These are phyloP conservation scores for Samsoniella hepiali DNA, from an alignment of 2,329 filamentous ascomycete species.

Conservation along the genomic window DNA sequence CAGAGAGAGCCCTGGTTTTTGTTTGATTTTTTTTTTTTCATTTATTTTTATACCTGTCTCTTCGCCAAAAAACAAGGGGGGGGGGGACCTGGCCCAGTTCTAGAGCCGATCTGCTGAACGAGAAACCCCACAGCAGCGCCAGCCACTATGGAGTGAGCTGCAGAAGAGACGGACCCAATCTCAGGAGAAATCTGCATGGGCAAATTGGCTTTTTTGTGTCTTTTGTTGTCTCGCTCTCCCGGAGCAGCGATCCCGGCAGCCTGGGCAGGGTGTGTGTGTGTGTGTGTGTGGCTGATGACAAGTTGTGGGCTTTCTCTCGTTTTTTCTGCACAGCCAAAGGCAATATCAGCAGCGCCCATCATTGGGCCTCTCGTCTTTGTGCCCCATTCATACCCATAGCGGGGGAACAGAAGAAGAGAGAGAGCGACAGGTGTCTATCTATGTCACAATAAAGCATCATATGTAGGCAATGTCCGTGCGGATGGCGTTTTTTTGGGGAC, in stretches of 20 bases:
- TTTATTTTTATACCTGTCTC: not conserved
- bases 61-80: not conserved
- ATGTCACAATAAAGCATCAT: not conserved
- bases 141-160: not conserved
- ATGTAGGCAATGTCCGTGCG: constrained; percentile 4
- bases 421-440: not conserved
- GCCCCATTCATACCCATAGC: not conserved
- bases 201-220: not conserved
- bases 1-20: too few species aligned
- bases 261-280: not conserved
- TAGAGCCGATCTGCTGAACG: not conserved
- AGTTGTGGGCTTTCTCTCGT: not conserved
- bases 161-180: not conserved
- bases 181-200: constrained; percentile 3
- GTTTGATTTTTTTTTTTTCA: not conserved
- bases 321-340: not conserved
- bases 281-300: not conserved
- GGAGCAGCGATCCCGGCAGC: not conserved
- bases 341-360: constrained; percentile 3
- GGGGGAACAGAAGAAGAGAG: not conserved
- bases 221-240: constrained; percentile 9
- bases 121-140: not conserved
- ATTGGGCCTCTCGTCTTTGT: not conserved
- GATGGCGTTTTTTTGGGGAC: constrained; percentile 9
- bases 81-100: too few species aligned